Conservation (phyloP, 805 yeast genomes). For the Lachancea sp. region DNA sequence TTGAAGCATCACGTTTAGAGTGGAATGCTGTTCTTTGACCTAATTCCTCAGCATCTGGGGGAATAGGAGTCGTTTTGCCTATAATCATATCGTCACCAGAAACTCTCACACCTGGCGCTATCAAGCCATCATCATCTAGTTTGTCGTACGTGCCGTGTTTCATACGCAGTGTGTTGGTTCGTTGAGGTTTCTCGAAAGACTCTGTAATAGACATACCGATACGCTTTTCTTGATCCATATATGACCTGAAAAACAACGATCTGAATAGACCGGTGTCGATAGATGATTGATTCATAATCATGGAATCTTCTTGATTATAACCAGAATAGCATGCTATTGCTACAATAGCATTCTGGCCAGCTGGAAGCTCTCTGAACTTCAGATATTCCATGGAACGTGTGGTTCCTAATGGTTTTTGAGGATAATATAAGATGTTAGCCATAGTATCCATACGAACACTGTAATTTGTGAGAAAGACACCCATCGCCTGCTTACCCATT, state of each 20-base stretch:
- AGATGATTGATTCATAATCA: slow-evolving; percentile 98
- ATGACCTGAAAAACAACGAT: slow-evolving; percentile 91
- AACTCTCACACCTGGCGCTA: slow-evolving; percentile 97
- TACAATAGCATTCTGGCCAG: slow-evolving; percentile 98
- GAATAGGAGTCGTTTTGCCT: slow-evolving; percentile 98
- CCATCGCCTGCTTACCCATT: slow-evolving; percentile 99
- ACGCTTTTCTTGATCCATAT: slow-evolving; percentile 97
- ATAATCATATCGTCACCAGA: slow-evolving; percentile 98
- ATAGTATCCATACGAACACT: slow-evolving; percentile 98
- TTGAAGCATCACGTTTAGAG: slow-evolving; percentile 97
- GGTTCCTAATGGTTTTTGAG: slow-evolving; percentile 96
- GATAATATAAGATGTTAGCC: slow-evolving; percentile 96
- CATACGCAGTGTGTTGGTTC: slow-evolving; percentile 89
- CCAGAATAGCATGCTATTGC: slow-evolving; percentile 98
- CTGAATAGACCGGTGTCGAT: slow-evolving; percentile 95
- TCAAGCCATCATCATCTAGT: slow-evolving; percentile 95
- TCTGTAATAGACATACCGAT: slow-evolving; percentile 98
- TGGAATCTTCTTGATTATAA: slow-evolving; percentile 98
- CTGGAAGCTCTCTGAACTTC: slow-evolving; percentile 96
- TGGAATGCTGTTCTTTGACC: slow-evolving; percentile 99
- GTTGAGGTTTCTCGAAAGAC: slow-evolving; percentile 93
- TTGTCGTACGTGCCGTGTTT: slow-evolving; percentile 98
- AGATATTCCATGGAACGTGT: slow-evolving; percentile 96
- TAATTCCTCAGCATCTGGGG: slow-evolving; percentile 97
- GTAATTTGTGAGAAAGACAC: slow-evolving; percentile 92